Evolutionary conservation across 441 rosid genomes (phyloP), one percentile per base, ranked within the genome.

Genomic region (Eutrema salsugineum): DNA sequence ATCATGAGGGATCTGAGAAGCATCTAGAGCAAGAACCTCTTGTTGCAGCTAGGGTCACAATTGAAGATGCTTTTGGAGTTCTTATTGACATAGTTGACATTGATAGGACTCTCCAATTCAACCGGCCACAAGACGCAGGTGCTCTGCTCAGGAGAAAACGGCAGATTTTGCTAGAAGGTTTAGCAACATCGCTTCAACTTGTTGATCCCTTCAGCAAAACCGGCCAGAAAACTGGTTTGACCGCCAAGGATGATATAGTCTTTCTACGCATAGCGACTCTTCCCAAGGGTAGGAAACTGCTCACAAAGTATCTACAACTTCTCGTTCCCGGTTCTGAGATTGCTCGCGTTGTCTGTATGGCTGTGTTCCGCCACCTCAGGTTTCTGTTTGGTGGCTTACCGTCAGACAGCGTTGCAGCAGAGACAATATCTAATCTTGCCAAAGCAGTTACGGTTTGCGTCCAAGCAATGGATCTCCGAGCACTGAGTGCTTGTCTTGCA

Each of bases 401-500:
- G 22, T 70, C 86, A 8, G 95, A 90, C 79, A 35, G 69, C 0
- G 83, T 56, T 63, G 93, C 92, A 28, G 89, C 87, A 1, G 85
- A 84, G 77, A 82, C 91, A 15, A 79, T 83, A 24, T 55, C 16
- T 33, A 71, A 77, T 76, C 88, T 89, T 40, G 88, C 88, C 7
- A 81, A 84, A 78, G 75, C 83, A 0, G 93, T 93, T 27, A 84
- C 88, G 9, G 70, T 78, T 1, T 93, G 91, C 69, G 83, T 91
- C 27, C 77, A 70, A 46, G 81, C 81, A 49, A 93, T 93, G 98
- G 97, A 93, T 80, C 85, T 90, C n/a, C 87, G 84, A 58, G 86
- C 98, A 17, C 81, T 93, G n/a, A 85, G 98, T 64, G 91, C 90
- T 47, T 93, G 98, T 74, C 92, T 93, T 63, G 93, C 90, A 40